Conservation (phyloP, 306 rosid genomes). For the Prosopis cineraria region DNA sequence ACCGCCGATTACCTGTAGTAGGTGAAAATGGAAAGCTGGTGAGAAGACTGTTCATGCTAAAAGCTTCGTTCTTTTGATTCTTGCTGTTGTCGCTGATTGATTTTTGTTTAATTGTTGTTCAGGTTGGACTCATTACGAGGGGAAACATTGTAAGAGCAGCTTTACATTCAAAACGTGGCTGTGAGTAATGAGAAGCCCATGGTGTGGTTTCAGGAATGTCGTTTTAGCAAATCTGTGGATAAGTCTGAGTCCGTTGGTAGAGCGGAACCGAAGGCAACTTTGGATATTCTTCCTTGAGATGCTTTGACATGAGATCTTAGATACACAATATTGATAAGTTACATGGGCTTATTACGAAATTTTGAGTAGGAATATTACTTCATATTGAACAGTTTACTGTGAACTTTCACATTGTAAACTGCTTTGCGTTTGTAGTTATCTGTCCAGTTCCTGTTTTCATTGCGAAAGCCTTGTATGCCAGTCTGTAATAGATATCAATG, state of each 20-base stretch:
- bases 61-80: slow-evolving; percentile 17
- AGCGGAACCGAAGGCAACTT: slow-evolving; percentile 34
- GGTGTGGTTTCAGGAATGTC: slow-evolving; percentile 12
- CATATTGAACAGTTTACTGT: slow-evolving; percentile 25
- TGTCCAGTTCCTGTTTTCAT: not conserved
- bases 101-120: slow-evolving; percentile 35
- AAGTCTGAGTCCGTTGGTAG: slow-evolving; percentile 22
- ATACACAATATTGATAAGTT: not conserved
- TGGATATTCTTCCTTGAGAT: slow-evolving; percentile 25
- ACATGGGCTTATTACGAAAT: slow-evolving; percentile 10
- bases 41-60: slow-evolving; percentile 28
- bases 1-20: slow-evolving; percentile 87
- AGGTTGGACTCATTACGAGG: slow-evolving; percentile 93
- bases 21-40: slow-evolving; percentile 84
- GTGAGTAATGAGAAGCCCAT: slow-evolving; percentile 34
- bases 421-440: not conserved
- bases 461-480: not conserved
- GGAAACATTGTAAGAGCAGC: slow-evolving; percentile 94
- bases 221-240: slow-evolving; percentile 10
- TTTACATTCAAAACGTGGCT: slow-evolving; percentile 69
- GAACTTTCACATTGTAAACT: slow-evolving; percentile 23
- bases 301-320: slow-evolving; percentile 19
- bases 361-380: slow-evolving; percentile 25
- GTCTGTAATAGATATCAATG: not conserved
- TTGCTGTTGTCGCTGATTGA: slow-evolving; percentile 33